phyloP scores from a whole-genome alignment of 129 eudicot genomes.

The Escallonia rubra region DNA sequence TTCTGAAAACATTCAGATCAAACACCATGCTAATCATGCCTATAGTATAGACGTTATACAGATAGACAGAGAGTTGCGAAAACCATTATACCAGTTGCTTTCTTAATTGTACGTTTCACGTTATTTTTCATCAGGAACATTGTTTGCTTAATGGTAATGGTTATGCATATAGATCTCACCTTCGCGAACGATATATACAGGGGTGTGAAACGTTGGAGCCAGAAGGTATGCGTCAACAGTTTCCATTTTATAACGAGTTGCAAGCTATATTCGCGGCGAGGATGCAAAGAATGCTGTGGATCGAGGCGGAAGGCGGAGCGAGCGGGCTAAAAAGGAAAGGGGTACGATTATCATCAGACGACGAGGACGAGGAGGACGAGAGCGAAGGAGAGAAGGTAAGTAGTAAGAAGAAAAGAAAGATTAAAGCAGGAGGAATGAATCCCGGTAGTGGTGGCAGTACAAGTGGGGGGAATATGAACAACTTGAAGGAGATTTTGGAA shows the following conservation, averaged over 20 bases:
- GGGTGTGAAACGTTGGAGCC: conserved; percentile 81
- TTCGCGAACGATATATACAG: conserved; percentile 16
- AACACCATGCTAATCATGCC: no score
- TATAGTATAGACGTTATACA: no score
- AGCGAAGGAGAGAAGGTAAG: conserved; percentile 26
- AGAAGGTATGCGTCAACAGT: conserved; percentile 65
- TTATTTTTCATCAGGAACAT: no score
- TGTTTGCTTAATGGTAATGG: no score
- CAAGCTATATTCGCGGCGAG: conserved; percentile 63
- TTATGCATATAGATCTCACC: no score
- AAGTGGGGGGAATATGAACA: conserved; percentile 3
- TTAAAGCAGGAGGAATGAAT: neutral
- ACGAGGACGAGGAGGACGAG: conserved; percentile 61
- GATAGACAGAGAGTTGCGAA: no score
- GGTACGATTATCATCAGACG: conserved; percentile 55
- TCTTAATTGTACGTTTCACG: no score
- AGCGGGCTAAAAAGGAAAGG: conserved; percentile 44
- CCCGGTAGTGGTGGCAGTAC: neutral
- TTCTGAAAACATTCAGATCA: no score
- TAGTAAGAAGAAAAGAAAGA: conserved; percentile 44
- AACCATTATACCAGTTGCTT: no score
- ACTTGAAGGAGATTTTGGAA: conserved; percentile 59
- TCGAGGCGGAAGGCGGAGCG: conserved; percentile 56
- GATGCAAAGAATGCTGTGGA: conserved; percentile 85
- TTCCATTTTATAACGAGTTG: conserved; percentile 69